Evolutionary conservation across 108 stramenopile genomes (phyloP).

Genomic region (Fragilariopsis cylindrus): DNA sequence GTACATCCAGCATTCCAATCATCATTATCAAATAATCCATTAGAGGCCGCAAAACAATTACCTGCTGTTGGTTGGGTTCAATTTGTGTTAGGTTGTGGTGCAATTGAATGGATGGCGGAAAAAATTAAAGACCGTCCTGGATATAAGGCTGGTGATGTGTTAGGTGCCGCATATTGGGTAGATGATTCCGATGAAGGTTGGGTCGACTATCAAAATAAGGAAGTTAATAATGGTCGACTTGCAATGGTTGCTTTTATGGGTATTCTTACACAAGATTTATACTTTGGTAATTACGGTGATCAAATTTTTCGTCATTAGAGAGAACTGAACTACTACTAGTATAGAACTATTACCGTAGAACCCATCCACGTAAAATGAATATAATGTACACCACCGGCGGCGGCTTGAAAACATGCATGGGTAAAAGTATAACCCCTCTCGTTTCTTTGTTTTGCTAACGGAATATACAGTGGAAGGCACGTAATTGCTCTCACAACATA

Average conservation of each 20-base stretch:
- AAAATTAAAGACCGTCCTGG: constrained; percentile 88
- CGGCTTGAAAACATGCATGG: no score
- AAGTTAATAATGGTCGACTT: constrained; percentile 94
- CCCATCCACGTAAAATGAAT: no score
- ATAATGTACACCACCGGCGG: no score
- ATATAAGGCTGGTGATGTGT: constrained; percentile 87
- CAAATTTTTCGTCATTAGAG: constrained; percentile 50
- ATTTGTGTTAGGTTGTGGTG: constrained; percentile 90
- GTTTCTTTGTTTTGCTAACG: no score
- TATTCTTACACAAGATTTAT: constrained; percentile 84
- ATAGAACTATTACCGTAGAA: no score
- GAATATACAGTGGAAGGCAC: no score
- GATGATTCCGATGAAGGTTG: constrained; percentile 90
- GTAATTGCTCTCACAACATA: no score
- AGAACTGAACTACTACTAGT: no score
- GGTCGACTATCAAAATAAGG: constrained; percentile 94
- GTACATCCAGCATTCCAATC: constrained; percentile 89
- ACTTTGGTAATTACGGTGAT: constrained; percentile 84
- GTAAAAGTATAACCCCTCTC: no score
- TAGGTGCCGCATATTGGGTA: constrained; percentile 91
- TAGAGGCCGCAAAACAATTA: constrained; percentile 83
- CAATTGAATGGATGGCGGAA: constrained; percentile 85
- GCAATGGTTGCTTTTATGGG: constrained; percentile 95
- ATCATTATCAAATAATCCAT: constrained; percentile 73
- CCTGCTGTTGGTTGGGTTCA: constrained; percentile 88